A percentile compares a stretch with the other conserved stretches of the same genome.
phyloP scores from a whole-genome alignment of 495 filamentous ascomycete genomes.

The Poronia punctata region DNA sequence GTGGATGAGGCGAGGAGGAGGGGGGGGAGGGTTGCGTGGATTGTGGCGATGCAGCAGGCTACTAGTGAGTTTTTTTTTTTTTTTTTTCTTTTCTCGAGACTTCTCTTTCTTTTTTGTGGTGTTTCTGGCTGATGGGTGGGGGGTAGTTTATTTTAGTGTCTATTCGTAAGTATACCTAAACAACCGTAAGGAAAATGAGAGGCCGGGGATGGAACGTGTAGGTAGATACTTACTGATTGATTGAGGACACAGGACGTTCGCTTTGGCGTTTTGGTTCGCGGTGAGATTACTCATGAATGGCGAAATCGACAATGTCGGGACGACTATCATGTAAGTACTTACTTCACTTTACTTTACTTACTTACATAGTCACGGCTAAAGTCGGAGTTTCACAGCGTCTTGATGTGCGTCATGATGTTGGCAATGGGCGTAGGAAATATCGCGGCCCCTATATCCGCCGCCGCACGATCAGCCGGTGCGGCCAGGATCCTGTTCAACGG shows the following conservation, averaged over 20 bases:
- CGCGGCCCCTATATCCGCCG: conserved; percentile 42
- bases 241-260: conserved; percentile 30
- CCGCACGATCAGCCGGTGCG: conserved; percentile 45
- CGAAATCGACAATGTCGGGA: conserved; percentile 34
- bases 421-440: conserved; percentile 44
- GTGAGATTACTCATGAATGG: conserved; percentile 22
- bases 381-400: conserved; percentile 42
- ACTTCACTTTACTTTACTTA: not conserved
- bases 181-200: too few species aligned
- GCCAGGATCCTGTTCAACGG: conserved; percentile 51
- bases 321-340: conserved; percentile 43
- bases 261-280: conserved; percentile 43
- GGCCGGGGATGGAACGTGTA: too few species aligned
- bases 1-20: conserved; percentile 50
- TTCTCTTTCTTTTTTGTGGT: too few species aligned
- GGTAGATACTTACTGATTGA: conserved; percentile 5
- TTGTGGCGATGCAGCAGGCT: conserved; percentile 39
- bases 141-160: conserved; percentile 36
- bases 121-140: conserved; percentile 4
- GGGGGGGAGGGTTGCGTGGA: conserved; percentile 45
- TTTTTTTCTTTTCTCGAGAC: conserved; percentile 8
- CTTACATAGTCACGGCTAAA: conserved; percentile 9
- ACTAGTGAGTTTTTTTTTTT: conserved; percentile 24
- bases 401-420: conserved; percentile 52
- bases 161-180: conserved; percentile 29